Conservation (phyloP, 2,329 filamentous ascomycete genomes). For the Pseudogymnoascus sp. region DNA sequence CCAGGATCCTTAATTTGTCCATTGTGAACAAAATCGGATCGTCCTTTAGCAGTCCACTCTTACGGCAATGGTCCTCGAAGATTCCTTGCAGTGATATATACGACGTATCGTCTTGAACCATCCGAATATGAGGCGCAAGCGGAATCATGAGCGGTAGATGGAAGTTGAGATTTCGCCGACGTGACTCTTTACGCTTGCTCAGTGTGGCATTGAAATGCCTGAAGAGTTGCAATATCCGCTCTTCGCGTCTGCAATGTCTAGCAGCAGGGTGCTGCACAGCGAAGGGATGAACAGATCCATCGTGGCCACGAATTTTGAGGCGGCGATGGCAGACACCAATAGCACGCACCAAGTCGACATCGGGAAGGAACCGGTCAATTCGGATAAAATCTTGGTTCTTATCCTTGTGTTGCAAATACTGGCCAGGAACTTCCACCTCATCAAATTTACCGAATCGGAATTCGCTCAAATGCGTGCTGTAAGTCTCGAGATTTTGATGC, state of each 20-base stretch:
- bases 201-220: slow-evolving; percentile 92
- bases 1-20: slow-evolving; percentile 76
- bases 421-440: slow-evolving; percentile 93
- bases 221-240: slow-evolving; percentile 92
- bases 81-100: slow-evolving; percentile 92
- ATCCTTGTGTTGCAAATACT: slow-evolving; percentile 94
- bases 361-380: slow-evolving; percentile 92
- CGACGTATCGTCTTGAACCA: slow-evolving; percentile 91
- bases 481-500: slow-evolving; percentile 56
- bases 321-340: slow-evolving; percentile 87
- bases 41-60: slow-evolving; percentile 82
- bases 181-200: slow-evolving; percentile 86
- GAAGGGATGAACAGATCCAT: slow-evolving; percentile 94
- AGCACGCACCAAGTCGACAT: slow-evolving; percentile 84
- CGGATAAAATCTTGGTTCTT: slow-evolving; percentile 98
- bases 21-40: slow-evolving; percentile 92
- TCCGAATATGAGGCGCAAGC: slow-evolving; percentile 83
- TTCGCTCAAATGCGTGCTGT: slow-evolving; percentile 86
- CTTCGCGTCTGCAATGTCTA: slow-evolving; percentile 84
- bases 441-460: slow-evolving; percentile 98
- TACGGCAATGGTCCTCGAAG: slow-evolving; percentile 92
- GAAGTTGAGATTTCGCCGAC: slow-evolving; percentile 89
- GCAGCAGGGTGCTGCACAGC: slow-evolving; percentile 94
- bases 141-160: slow-evolving; percentile 94
- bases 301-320: slow-evolving; percentile 92